These are phyloP conservation scores for Cryphonectria naterciae DNA, from an alignment of 2,329 filamentous ascomycete species.

Conservation along the genomic window DNA sequence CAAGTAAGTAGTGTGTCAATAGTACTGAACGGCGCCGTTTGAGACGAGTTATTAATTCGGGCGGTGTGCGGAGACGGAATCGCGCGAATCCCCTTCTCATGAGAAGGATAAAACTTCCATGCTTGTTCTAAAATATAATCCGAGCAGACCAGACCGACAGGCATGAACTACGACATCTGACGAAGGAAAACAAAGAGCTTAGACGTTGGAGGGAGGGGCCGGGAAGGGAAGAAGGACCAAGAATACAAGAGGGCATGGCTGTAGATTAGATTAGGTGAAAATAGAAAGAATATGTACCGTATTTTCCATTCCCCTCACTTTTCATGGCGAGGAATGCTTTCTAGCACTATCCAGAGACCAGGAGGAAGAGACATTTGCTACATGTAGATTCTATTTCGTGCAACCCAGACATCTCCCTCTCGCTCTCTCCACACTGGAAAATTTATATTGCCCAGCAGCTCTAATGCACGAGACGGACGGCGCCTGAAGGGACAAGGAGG, in stretches of 20 bases:
- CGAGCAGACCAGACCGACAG: not conserved
- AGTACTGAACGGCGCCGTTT: too few relatives aligned
- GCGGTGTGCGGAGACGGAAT: not conserved
- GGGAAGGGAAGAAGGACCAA: too few relatives aligned
- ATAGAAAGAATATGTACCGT: too few relatives aligned
- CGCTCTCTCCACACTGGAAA: not conserved
- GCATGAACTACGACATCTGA: not conserved
- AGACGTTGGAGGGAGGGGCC: too few relatives aligned
- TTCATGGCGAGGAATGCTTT: not conserved
- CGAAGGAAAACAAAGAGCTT: not conserved
- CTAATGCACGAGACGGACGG: not conserved
- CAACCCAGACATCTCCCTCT: not conserved
- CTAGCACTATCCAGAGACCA: not conserved
- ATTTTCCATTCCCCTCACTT: too few relatives aligned
- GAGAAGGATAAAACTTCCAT: not conserved
- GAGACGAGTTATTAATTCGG: not conserved
- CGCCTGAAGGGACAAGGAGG: not conserved
- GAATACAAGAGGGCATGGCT: not conserved
- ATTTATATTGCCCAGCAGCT: not conserved
- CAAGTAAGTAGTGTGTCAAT: too few relatives aligned
- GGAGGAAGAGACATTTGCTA: too few relatives aligned
- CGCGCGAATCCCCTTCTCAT: not conserved
- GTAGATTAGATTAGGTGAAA: not conserved
- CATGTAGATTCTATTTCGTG: too few relatives aligned
- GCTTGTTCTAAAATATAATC: not conserved